Evolutionary conservation across 805 yeast species (phyloP).

Genomic region (Hermanozyma aechmeae): DNA sequence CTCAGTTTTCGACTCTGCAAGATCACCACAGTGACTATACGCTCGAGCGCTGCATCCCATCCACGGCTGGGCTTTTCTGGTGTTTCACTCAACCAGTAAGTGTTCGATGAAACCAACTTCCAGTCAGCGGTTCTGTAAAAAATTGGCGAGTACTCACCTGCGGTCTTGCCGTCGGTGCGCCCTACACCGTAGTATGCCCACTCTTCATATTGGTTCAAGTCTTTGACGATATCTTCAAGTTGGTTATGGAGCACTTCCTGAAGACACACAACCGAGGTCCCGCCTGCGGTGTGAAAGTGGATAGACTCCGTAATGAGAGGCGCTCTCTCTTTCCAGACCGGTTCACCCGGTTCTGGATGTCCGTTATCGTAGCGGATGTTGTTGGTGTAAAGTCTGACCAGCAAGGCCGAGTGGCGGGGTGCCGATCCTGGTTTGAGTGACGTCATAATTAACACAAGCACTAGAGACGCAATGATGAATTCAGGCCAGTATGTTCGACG

Average conservation of each 20-base stretch:
- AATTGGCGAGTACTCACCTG: conserved; percentile 46
- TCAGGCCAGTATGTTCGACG: no score
- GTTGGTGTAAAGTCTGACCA: conserved; percentile 24
- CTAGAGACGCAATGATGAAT: no score
- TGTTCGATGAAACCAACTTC: conserved; percentile 28
- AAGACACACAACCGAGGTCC: conserved; percentile 31
- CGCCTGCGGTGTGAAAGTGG: conserved; percentile 27
- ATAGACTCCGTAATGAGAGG: conserved; percentile 30
- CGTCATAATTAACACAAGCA: no score
- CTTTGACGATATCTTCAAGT: conserved; percentile 28
- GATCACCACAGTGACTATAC: conserved; percentile 32
- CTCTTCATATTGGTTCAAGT: conserved; percentile 17
- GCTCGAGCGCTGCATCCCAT: conserved; percentile 37
- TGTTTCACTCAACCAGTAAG: conserved; percentile 46
- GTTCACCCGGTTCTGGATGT: not conserved
- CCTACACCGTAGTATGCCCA: conserved; percentile 43
- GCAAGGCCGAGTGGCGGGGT: no score
- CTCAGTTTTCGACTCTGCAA: conserved; percentile 19
- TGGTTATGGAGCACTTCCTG: conserved; percentile 43
- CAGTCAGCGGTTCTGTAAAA: conserved; percentile 29
- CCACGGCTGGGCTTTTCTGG: conserved; percentile 45
- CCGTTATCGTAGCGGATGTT: conserved; percentile 37
- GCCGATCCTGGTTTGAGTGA: no score
- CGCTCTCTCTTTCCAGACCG: conserved; percentile 2
- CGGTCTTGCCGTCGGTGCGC: conserved; percentile 40